phyloP scores from a whole-genome alignment of 352 stramenopile species.

The Phytophthora pini region DNA sequence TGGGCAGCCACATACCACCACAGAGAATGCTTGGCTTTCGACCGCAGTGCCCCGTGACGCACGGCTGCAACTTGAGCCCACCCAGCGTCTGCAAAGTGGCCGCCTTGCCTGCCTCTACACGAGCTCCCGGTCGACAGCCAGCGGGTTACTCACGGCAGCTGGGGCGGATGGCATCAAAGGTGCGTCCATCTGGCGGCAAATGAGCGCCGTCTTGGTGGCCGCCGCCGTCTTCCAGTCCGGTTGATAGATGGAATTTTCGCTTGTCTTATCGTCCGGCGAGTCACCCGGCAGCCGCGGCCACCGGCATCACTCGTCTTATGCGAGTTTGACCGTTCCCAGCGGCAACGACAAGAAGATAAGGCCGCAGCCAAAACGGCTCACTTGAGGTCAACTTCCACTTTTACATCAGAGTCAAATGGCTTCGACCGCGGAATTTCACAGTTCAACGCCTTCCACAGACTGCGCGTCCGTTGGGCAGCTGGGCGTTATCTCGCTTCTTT shows the following conservation, averaged over 20 bases:
- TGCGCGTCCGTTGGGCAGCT: slow-evolving; percentile 34
- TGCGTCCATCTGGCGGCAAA: slow-evolving; percentile 28
- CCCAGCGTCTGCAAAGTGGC: slow-evolving; percentile 3
- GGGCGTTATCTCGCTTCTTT: slow-evolving; percentile 38
- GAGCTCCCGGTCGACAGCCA: slow-evolving; percentile 27
- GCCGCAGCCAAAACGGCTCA: slow-evolving; percentile 11
- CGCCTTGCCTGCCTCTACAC: slow-evolving; percentile 22
- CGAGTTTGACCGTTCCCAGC: slow-evolving; percentile 10
- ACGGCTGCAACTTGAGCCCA: slow-evolving; percentile 10
- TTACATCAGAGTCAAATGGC: slow-evolving; percentile 15
- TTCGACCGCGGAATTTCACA: slow-evolving; percentile 33
- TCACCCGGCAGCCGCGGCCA: slow-evolving; percentile 2
- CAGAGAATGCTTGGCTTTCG: neutral
- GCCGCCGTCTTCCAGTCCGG: neutral
- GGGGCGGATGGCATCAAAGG: slow-evolving; percentile 7
- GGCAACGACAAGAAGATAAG: slow-evolving; percentile 11
- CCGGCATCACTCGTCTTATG: slow-evolving; percentile 31
- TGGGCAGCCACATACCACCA: neutral
- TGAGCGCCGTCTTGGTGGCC: slow-evolving; percentile 15
- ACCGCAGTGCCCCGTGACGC: slow-evolving; percentile 7
- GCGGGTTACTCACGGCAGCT: slow-evolving; percentile 37
- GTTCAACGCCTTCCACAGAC: slow-evolving; percentile 20
- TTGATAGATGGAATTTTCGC: slow-evolving; percentile 8
- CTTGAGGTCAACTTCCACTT: slow-evolving; percentile 11
- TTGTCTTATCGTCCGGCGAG: slow-evolving; percentile 18